These are phyloP conservation scores for Zoysia matrella DNA, from an alignment of 202 grass and related monocot species.

Conservation along the genomic window DNA sequence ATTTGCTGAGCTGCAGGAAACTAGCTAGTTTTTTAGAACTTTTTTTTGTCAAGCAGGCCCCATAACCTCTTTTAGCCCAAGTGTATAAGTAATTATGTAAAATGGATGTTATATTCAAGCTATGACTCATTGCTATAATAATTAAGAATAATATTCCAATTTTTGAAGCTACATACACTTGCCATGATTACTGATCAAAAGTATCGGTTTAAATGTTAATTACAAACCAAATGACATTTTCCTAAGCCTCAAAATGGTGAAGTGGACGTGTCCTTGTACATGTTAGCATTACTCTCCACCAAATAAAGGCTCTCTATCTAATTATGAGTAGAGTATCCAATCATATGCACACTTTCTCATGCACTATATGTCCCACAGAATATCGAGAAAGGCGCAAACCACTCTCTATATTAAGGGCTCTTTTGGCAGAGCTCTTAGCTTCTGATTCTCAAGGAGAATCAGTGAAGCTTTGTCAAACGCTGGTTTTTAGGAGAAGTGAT, in stretches of 20 bases:
- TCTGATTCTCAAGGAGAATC: no score
- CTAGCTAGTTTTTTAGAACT: no score
- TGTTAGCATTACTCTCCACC: not conserved
- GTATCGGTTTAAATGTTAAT: conserved; percentile 11
- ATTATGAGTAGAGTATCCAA: conserved; percentile 40
- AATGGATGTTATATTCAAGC: no score
- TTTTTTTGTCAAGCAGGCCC: no score
- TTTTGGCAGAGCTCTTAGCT: no score
- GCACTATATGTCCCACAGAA: conserved; percentile 43
- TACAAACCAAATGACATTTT: not conserved
- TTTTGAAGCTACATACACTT: not conserved
- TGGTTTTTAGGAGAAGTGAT: no score
- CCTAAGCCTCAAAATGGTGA: not conserved
- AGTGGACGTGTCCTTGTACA: not conserved
- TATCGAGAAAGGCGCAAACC: conserved; percentile 34
- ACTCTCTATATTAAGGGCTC: not conserved
- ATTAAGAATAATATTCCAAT: conserved; percentile 2
- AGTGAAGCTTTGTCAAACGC: no score
- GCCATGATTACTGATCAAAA: not conserved
- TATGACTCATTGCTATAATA: not conserved
- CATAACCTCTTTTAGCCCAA: no score
- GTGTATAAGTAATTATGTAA: no score
- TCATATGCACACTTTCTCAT: conserved; percentile 18
- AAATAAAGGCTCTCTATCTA: conserved; percentile 2
- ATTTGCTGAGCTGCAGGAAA: not conserved